Base-by-base conservation (phyloP, 1,284 basidiomycete species). In the Moesziomyces antarcticus region DNA sequence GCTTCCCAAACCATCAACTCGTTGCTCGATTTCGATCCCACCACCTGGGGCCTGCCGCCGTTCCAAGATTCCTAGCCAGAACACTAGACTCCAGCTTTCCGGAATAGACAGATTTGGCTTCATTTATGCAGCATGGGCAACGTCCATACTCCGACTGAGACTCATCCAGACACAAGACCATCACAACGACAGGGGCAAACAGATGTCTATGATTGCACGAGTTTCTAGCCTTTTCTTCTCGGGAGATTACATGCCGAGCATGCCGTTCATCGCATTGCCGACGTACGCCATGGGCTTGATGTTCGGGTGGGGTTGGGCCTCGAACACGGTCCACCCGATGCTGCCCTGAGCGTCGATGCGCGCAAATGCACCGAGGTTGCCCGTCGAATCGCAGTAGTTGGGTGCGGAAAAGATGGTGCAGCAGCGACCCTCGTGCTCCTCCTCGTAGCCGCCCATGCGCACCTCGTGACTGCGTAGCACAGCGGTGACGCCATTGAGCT, bases 381-480 rank as follows among this genome's bases (percentile, higher is more conserved):
- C 86, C 8, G 74, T 73, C 50, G 73, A 75, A 50, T 80, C 81
- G 56, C 80, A 82, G 66, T 83, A 84, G 72, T 82, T 81, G 50
- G 81, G 79, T 6, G 83, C 82, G n/a, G 78, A 82, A 41, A 85
- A 84, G 81, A 92, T 92, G 37, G 93, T 96, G 35, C 91, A 93
- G 84, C 93, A 94, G 40, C 93, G 86, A 1, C 93, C 94, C 59
- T 92, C 88, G 81, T 96, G 93, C 82, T 96, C 94, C 57, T 95
- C 88, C 66, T 92, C 90, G 85, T 94, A 96, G 21, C 93, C 88
- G 14, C 85, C 87, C 87, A 96, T 93, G 60, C 97, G 90, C 46
- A 99, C 96, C 88, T 99, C 97, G 85, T 99, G 97, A 76, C 93
- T 94, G 55, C 97, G 91, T 78, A 99, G 91, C 53, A 99, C 88